A percentile compares a stretch with the other conserved stretches of the same genome.
Conservation (phyloP, 176 grass and related monocot genomes). For the barley (Hordeum vulgare) region MorexV3_pseudomolecules_assembly NC_058520.1:525828642-525829141, state of each 20-base stretch:
- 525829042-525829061: conserved; percentile 10
- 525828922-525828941: not conserved
- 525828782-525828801: conserved; percentile 8
- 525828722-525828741: not conserved
- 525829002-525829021: not conserved
- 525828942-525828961: not conserved
- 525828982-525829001: conserved; percentile 5
- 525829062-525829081: not conserved
- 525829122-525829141: not conserved
- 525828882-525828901: not conserved
- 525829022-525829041: not conserved
- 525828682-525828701: not conserved
- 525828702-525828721: not conserved
- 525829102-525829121: not conserved
- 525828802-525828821: not conserved
- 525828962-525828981: not conserved
- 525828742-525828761: conserved; percentile 27
- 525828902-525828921: not conserved
- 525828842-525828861: no score
- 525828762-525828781: not conserved
- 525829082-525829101: conserved; percentile 5
- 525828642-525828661: not conserved
- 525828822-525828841: not conserved
- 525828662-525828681: not conserved
- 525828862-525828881: conserved; percentile 5